Evolutionary conservation across 768 basidiomycete genomes (phyloP), one percentile per base, ranked within the genome.

Genomic region (Calvatia gigantea): DNA sequence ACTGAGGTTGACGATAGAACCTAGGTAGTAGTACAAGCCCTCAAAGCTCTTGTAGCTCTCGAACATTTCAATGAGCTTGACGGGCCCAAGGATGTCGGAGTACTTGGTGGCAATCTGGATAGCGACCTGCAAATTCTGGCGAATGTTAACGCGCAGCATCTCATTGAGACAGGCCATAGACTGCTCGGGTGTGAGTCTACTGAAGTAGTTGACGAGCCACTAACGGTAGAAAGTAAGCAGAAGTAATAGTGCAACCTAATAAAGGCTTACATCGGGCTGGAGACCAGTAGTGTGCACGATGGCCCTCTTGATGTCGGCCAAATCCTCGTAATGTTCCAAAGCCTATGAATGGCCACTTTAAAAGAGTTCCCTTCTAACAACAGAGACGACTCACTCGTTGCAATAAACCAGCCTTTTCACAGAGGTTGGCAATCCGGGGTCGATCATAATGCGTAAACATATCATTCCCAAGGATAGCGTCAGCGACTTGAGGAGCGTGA

Each of bases 51-150:
- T 98, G 84, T 92, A 97, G 39, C 86, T 83, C 71, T 99, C 96
- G 59, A 98, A 98, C 85, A 98, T 89, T 74, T 98, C 97, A 62
- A 99, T 98, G 51, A 99, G 78, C 71, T 95, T 96, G 70, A 97
- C 87, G 25, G 97, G 94, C 1, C 97, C 97, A 47, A 99, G 83
- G 54, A 99, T 89, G 62, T 98, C 97, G 6, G 95, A 98, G 72
- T 98, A 99, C 74, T 98, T 98, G 54, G 95, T 98, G 14, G 96
- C 94, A 62, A 98, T 92, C 72, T 98, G 95, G 54, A 98, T 89
- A 47, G 94, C 97, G 50, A 95, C 84, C 66, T 97, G 94, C 37
- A 98, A 77, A 71, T 98, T 99, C 75, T 98, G 95, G 43, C 96
- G 89, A 62, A 99, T 97, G 73, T 99, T 98, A 62, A 95, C 84